Base-by-base conservation (phyloP, 331 rosid species). In the Quercus tomentella region DNA sequence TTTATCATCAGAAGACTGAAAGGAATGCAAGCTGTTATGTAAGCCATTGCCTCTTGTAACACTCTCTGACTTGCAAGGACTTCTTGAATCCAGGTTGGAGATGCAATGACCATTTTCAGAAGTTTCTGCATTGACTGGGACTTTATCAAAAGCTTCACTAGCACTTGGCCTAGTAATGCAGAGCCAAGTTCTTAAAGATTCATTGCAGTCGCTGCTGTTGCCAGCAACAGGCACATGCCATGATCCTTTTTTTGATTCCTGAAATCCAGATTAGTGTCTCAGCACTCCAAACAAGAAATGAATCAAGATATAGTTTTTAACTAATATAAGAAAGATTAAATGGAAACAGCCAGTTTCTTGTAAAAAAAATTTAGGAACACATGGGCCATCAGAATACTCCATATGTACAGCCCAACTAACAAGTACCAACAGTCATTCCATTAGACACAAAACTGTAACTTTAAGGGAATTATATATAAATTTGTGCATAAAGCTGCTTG, bases 181-280 rank as follows among this genome's bases (percentile, higher is more conserved):
- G 67, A 95, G 89, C 98, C 98, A 95, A 60, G 80, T 81, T 73
- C 79, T 86, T 2, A 70, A 82, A 43, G 92, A 80, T 79, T 85
- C 87, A 49, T 87, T 1, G 26, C 26, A 67, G 51, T 8, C 89
- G 5, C 57, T 18, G 83, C 84, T 66, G 43, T 73, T 71, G 8
- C 70, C 79, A 6, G 84, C 84, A 65, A 86, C 7, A 18, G 98
- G 97, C 20, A 95, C 87, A 77, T 95, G 98, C 97, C 97, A 95
- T 20, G 91, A 85, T 70, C 98, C 97, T 52, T 77, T 89, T 52
- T 83, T 97, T 7, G 89, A 90, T 82, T 95, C 98, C 98, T 95
- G 86, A 63, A 87, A 87, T 57, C 81, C 20, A 76, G 67, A 77
- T 56, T 76, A 41, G 60, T 5, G 28, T 25, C 23, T 76, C 70